Conservation (phyloP, 164 flowering plant genomes). For the Vitis riparia region DNA sequence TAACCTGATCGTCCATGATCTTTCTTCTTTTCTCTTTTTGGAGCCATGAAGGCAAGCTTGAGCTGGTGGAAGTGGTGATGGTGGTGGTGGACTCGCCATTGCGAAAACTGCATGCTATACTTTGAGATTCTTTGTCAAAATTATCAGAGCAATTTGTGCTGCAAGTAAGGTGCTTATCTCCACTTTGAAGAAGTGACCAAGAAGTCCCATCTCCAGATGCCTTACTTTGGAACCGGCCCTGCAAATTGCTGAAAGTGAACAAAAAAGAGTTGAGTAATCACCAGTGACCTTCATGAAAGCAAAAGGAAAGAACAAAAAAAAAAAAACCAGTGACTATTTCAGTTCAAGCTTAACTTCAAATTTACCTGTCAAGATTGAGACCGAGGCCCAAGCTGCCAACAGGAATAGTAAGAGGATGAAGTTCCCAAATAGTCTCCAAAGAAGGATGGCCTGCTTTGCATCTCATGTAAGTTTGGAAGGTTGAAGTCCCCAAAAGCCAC, state of each 20-base stretch:
- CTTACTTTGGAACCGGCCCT: slow-evolving; percentile 34
- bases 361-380: slow-evolving; percentile 66
- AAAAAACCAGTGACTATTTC: not conserved
- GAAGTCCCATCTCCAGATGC: slow-evolving; percentile 28
- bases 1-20: slow-evolving; percentile 43
- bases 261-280: not conserved
- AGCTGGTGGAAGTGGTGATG: slow-evolving; percentile 23
- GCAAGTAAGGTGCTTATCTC: slow-evolving; percentile 45
- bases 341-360: not conserved
- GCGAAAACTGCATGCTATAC: slow-evolving; percentile 15
- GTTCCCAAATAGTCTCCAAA: slow-evolving; percentile 62
- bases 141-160: slow-evolving; percentile 45
- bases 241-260: slow-evolving; percentile 31
- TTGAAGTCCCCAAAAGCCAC: slow-evolving; percentile 72
- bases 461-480: slow-evolving; percentile 57
- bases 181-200: slow-evolving; percentile 25
- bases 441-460: slow-evolving; percentile 71
- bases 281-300: not conserved
- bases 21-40: slow-evolving; percentile 51
- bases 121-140: slow-evolving; percentile 42
- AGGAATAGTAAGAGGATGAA: slow-evolving; percentile 65
- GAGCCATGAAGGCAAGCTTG: slow-evolving; percentile 81
- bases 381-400: slow-evolving; percentile 64
- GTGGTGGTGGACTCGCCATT: slow-evolving; percentile 21
- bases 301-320: not conserved